These are phyloP conservation scores for Cyberlindnera galapagoensis DNA, from an alignment of 805 yeast genomes.

Conservation along the genomic window DNA sequence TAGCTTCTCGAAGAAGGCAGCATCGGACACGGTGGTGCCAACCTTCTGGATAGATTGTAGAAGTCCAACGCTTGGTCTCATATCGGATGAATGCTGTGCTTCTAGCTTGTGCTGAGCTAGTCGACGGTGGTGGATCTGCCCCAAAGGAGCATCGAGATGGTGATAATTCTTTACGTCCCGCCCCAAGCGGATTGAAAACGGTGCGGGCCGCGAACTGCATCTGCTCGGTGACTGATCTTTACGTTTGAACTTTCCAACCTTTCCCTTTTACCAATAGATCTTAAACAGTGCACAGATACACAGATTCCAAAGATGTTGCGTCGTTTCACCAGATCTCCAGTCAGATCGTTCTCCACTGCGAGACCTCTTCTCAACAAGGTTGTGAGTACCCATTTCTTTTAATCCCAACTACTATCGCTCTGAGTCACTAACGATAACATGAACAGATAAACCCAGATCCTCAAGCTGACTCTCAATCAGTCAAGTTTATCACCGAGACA, in stretches of 20 bases:
- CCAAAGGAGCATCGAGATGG: no score
- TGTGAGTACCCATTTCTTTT: not conserved
- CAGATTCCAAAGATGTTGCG: not conserved
- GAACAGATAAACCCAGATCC: slow-evolving; percentile 9
- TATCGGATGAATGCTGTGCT: no score
- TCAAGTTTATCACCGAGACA: slow-evolving; percentile 29
- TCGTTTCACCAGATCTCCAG: not conserved
- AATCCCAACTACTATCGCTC: not conserved
- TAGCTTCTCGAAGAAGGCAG: slow-evolving; percentile 43
- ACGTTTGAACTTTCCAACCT: not conserved
- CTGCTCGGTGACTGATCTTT: not conserved
- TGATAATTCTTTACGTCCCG: not conserved
- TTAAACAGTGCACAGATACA: not conserved
- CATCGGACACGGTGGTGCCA: slow-evolving; percentile 31
- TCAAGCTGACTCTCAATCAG: slow-evolving; percentile 25
- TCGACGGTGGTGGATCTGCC: no score
- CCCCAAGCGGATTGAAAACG: not conserved
- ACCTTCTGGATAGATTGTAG: slow-evolving; percentile 5
- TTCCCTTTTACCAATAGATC: not conserved
- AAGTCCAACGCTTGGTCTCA: slow-evolving; percentile 22
- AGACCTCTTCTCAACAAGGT: slow-evolving; percentile 2
- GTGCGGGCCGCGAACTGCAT: not conserved
- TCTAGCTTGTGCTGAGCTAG: no score
- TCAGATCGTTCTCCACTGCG: slow-evolving; percentile 7
- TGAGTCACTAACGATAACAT: not conserved